Conservation (phyloP, 257 asterid species). For the Parsonsia alboflavescens region DNA sequence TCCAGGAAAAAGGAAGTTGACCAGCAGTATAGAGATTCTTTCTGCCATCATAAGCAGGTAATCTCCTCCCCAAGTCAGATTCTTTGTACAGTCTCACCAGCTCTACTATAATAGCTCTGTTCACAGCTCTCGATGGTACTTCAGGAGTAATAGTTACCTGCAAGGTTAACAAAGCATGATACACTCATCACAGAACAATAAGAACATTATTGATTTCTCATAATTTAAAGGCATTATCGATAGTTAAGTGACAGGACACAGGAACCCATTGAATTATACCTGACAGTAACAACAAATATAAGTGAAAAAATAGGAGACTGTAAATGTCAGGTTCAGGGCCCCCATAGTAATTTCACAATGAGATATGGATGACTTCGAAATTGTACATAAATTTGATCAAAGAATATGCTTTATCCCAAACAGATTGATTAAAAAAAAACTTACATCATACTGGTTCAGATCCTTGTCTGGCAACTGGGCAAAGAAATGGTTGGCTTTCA, state of each 20-base stretch:
- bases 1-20: conserved; percentile 88
- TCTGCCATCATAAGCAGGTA: conserved; percentile 97
- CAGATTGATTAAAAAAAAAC: conserved; percentile 25
- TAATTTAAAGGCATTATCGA: conserved; percentile 40
- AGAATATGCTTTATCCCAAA: conserved; percentile 10
- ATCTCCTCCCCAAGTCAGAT: conserved; percentile 83
- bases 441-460: conserved; percentile 94
- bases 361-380: conserved; percentile 22
- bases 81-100: conserved; percentile 76
- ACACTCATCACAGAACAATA: conserved; percentile 20
- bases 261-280: conserved; percentile 29
- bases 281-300: conserved; percentile 26
- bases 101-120: conserved; percentile 83
- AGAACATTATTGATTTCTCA: conserved; percentile 30
- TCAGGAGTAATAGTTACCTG: conserved; percentile 96
- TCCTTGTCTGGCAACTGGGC: conserved; percentile 95
- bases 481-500: conserved; percentile 96
- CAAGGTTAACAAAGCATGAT: conserved; percentile 10
- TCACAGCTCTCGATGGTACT: conserved; percentile 74
- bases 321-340: conserved; percentile 52
- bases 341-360: conserved; percentile 30
- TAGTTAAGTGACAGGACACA: conserved; percentile 22
- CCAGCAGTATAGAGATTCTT: conserved; percentile 96
- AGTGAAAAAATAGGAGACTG: conserved; percentile 26
- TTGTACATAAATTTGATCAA: conserved; percentile 9